Base-by-base conservation (phyloP, 805 yeast species). In the Ogataea paradorogensis region DNA sequence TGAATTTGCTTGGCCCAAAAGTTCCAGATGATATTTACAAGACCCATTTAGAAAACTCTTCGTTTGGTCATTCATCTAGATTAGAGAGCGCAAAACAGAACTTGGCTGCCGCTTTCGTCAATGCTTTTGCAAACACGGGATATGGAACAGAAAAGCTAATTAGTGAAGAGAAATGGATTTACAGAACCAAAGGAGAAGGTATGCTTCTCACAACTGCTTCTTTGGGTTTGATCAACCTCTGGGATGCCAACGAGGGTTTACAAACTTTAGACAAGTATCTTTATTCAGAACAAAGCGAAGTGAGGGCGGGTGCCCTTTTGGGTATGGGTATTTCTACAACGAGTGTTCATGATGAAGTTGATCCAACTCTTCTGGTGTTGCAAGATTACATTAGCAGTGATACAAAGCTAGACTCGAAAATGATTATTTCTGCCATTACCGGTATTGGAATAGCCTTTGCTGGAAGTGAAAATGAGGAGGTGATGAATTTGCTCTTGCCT, bases 361-460 rank as follows among this genome's bases (percentile, higher is more conserved):
- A 89, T 49, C 91, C 97, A 1, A 91, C 97, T 6, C 71, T 87
- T 46, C 80, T 95, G 21, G 67, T 93, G 50, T 73, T 93, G 48
- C 88, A 82, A 62, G 98, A 91, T 48, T 86, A 84, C 55, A 51
- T 65, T 24, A 55, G 52, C 34, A 48, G 53, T 25, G 63, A 59
- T 18, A 47, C 54, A 16, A 82, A 86, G 21, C 71, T 75, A 35
- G 84, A 80, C 51, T 71, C 75, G 44, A 67, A 78, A 38, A 71
- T 86, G 49, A 81, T 86, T 46, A 72, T 89, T 5, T 76, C 96
- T 7, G 87, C 98, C 5, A 84, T 93, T 33, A 75, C 84, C 41
- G 98, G 99, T 50, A 71, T 93, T 41, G 97, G 98, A 33, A 76
- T 93, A 52, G 91, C 98, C 1, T 93, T 86, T 65, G 91, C 98